Base-by-base conservation (phyloP, 495 filamentous ascomycete genomes). In the Daldinia loculata region DNA sequence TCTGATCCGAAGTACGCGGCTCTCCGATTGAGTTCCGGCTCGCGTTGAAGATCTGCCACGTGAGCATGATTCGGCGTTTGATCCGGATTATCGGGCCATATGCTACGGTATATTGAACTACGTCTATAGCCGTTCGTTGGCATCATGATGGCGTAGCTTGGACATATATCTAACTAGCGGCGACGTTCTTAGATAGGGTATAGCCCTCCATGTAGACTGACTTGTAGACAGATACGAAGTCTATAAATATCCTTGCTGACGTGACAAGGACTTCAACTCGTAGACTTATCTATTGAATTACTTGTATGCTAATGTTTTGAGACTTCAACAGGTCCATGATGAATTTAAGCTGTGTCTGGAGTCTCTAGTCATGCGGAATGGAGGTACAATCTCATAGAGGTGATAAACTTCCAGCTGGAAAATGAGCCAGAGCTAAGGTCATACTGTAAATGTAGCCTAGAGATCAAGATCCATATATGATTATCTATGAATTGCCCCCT, bases 1-100 rank as follows among this genome's bases (percentile, higher is more conserved):
- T 30, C 14, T 12, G 15, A 19, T 22, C 41, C 30, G 36, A 55
- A 38, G 24, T 19, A 63, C 29, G 59, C 69, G 69, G 69, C 69
- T 67, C 69, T 32, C 45, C 58, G 63, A 59, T 24, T 22, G 43
- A 22, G 27, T 56, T 48, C n/a, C 57, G 39, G 22, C 15, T 24
- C 27, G 52, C 26, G 53, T 38, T 24, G 39, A 53, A 39, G 51
- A 58, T 62, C 52, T 12, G 29, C 41, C 24, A 56, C 43, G 56
- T 67, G 48, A 55, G 53, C 6, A 56, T 19, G 22, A 6, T 17
- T 17, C 39, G 39, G 39, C n/a, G n/a, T 41, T 7, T 41, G 39
- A 41, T 17, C 39, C 39, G n/a, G n/a, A 41, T 41, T n/a, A 17
- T 17, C 39, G 39, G 39, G 9, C 3, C 3, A n/a, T 17, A 41